Percentiles rank a stretch among this genome's conserved stretches.
These are phyloP conservation scores for Eucalyptus brandiana DNA, from an alignment of 345 rosid genomes.

Conservation along the genomic window DNA sequence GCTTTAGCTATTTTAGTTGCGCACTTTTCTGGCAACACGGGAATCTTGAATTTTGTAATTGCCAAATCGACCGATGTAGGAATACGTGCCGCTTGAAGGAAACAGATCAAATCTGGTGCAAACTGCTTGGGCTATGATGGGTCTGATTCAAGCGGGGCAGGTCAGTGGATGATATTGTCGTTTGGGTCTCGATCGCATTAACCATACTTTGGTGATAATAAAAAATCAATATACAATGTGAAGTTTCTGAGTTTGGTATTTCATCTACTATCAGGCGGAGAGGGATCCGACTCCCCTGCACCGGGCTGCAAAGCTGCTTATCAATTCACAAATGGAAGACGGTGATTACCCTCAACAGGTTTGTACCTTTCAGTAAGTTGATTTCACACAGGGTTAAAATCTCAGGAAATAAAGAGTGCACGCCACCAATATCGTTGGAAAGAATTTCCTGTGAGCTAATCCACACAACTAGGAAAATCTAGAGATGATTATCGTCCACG, in stretches of 20 bases:
- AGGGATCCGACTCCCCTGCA: conserved; percentile 58
- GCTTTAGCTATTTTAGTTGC: not conserved
- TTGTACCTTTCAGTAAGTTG: not conserved
- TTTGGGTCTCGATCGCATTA: not conserved
- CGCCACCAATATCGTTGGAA: not conserved
- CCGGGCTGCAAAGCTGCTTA: conserved; percentile 49
- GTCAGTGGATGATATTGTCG: not conserved
- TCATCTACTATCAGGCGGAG: conserved; percentile 16
- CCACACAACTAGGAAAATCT: not conserved
- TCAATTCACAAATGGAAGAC: conserved; percentile 48
- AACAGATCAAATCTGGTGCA: conserved; percentile 39
- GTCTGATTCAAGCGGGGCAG: conserved; percentile 40
- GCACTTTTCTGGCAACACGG: not conserved
- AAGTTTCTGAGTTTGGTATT: not conserved
- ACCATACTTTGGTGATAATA: not conserved
- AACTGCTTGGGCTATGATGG: conserved; percentile 40
- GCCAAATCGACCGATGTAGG: not conserved
- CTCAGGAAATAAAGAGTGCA: not conserved
- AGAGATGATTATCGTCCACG: not conserved
- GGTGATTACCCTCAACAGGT: conserved; percentile 71
- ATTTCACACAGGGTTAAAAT: not conserved
- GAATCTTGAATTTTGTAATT: not conserved
- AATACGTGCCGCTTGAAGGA: conserved; percentile 27
- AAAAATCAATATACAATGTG: not conserved
- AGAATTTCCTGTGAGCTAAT: not conserved